A percentile compares a stretch with the other conserved stretches of the same genome.
Conservation (phyloP, 2,329 filamentous ascomycete species). For the Xylaria sp. region DNA sequence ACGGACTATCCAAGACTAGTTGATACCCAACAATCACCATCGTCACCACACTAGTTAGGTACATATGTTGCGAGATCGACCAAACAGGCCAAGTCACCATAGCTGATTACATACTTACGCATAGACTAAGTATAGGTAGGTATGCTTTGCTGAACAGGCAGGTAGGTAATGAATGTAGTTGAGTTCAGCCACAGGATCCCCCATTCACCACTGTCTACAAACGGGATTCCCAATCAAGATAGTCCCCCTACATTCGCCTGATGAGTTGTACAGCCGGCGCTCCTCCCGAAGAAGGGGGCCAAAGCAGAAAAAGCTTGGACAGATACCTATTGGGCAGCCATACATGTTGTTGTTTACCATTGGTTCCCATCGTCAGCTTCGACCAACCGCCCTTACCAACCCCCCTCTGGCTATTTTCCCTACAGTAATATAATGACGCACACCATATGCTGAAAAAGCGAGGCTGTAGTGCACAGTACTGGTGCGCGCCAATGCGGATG, state of each 20-base stretch:
- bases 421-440: conserved; percentile 1
- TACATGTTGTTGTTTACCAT: conserved; percentile 26
- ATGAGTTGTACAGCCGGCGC: conserved; percentile 30
- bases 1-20: neutral
- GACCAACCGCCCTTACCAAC: neutral
- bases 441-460: conserved; percentile 19
- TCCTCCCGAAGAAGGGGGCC: conserved; percentile 14
- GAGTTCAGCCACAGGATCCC: neutral
- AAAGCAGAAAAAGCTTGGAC: conserved; percentile 23
- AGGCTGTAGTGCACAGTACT: conserved; percentile 21
- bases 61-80: neutral
- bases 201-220: neutral
- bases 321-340: conserved; percentile 36
- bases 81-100: neutral
- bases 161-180: too few relatives aligned
- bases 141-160: neutral
- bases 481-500: neutral
- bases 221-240: conserved; percentile 23
- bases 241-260: neutral
- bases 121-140: neutral
- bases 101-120: too few relatives aligned
- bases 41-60: neutral
- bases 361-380: conserved; percentile 9
- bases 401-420: neutral
- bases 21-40: conserved; percentile 16